These are phyloP conservation scores for Paramecium sexaurelia DNA, from an alignment of 73 alveolate species.

Conservation along the genomic window DNA sequence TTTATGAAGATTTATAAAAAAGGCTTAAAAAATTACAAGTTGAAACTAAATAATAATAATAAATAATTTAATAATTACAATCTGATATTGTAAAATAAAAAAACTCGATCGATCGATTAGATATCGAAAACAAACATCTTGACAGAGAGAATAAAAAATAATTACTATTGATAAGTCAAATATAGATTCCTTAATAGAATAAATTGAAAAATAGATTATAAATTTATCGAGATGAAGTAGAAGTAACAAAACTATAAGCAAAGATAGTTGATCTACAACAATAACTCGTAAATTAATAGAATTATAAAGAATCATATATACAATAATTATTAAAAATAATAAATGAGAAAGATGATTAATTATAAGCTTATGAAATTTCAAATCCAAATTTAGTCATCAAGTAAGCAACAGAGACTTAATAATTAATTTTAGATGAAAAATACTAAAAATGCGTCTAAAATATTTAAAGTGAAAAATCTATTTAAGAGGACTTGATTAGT, in stretches of 20 bases:
- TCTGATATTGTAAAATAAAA: background rate
- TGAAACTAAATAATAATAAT: background rate
- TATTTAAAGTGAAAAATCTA: background rate
- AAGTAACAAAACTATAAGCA: background rate
- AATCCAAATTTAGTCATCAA: background rate
- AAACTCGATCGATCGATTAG: background rate
- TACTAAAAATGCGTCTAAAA: background rate
- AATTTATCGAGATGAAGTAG: constrained; percentile 17
- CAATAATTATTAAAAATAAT: background rate
- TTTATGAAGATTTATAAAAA: background rate
- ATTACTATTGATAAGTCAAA: background rate
- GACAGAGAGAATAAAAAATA: background rate
- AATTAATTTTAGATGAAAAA: background rate
- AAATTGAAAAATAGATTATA: background rate
- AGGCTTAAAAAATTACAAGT: background rate
- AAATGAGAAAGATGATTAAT: background rate
- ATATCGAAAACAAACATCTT: background rate
- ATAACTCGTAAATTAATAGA: background rate
- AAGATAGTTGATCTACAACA: background rate
- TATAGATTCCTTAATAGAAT: background rate
- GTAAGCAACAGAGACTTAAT: constrained; percentile 2
- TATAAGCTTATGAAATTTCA: background rate
- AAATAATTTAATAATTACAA: background rate
- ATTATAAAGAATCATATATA: background rate
- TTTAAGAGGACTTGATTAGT: background rate